Base-by-base conservation (phyloP, 139 green algal genomes). In the Mesotaenium endlicherianum region DNA sequence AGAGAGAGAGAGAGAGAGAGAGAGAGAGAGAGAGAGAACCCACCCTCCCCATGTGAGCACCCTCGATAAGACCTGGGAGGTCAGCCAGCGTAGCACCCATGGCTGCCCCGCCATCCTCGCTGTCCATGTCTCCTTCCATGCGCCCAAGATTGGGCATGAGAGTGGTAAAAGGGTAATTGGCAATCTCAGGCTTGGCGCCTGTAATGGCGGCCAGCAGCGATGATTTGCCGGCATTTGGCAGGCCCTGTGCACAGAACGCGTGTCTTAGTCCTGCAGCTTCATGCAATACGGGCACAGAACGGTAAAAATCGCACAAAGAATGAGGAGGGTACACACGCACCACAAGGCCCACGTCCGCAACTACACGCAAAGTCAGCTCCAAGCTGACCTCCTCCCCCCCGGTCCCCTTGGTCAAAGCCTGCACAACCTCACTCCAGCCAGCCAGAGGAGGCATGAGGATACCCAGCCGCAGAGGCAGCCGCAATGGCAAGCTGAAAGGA, bases 161-260 rank as follows among this genome's bases (percentile, higher is more conserved):
- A 0, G 95, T 98, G 60, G 95, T 98, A 92, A 98, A 98, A 47
- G 95, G 94, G 87, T 97, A 98, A 34, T 90, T 68, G 0, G 95
- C 95, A 5, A 98, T 88, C 71, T 94, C 91, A 3, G 95, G 94
- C 4, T 75, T 90, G 8, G 95, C 94, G 30, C 86, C 77, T 2
- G 95, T 98, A 26, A 98, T 83, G 4, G 90, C 87, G 5, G 90
- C 80, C 59, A 97, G 88, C 26, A 93, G 75, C 31, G 89, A 90
- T n/a, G 77, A 91, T 74, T 93, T 93, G 5, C 93, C 93, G 47
- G 93, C 94, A 85, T 98, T 98, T 20, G 96, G 96, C 3, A 97
- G 90, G 8, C 96, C 96, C 82, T 87, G 71, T 72, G 11, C 60
- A 72, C 5, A 11, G 43, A 14, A 72, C 41, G 11, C 5, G 60